Conservation (phyloP, 768 basidiomycete genomes). For the Boletus edulis region DNA sequence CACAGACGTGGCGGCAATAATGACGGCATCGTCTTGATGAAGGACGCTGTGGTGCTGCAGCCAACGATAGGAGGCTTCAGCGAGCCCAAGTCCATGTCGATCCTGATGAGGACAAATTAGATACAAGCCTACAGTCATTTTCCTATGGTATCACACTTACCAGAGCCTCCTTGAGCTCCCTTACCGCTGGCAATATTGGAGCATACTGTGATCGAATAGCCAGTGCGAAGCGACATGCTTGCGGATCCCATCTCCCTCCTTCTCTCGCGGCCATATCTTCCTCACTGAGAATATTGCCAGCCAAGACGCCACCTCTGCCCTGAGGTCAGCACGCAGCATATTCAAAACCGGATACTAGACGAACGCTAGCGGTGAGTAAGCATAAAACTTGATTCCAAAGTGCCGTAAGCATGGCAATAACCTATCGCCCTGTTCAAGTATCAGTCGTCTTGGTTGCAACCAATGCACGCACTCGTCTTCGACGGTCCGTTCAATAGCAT, state of each 20-base stretch:
- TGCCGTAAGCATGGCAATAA: slow-evolving; percentile 43
- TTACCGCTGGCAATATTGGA: slow-evolving; percentile 11
- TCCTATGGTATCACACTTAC: background rate
- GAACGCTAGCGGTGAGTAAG: slow-evolving; percentile 12
- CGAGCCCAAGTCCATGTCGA: slow-evolving; percentile 4
- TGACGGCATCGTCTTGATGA: slow-evolving; percentile 27
- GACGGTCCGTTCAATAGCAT: slow-evolving; percentile 39
- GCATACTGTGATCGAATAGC: slow-evolving; percentile 9
- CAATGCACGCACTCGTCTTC: slow-evolving; percentile 32
- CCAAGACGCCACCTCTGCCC: slow-evolving; percentile 12
- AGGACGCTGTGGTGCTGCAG: slow-evolving; percentile 20
- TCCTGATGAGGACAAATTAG: slow-evolving; percentile 5
- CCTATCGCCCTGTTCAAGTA: slow-evolving; percentile 3
- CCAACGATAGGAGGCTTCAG: slow-evolving; percentile 12
- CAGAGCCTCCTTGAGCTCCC: slow-evolving; percentile 12
- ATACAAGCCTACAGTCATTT: background rate
- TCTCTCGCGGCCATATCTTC: slow-evolving; percentile 8
- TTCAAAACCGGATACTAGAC: background rate
- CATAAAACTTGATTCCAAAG: slow-evolving; percentile 40
- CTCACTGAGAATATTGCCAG: slow-evolving; percentile 11
- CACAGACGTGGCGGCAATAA: slow-evolving; percentile 37
- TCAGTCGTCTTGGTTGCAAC: background rate
- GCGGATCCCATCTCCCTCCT: slow-evolving; percentile 19
- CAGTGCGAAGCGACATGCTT: slow-evolving; percentile 1
- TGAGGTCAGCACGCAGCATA: background rate